Evolutionary conservation across 2,329 filamentous ascomycete species (phyloP).

Genomic region (Monilinia aucupariae): DNA sequence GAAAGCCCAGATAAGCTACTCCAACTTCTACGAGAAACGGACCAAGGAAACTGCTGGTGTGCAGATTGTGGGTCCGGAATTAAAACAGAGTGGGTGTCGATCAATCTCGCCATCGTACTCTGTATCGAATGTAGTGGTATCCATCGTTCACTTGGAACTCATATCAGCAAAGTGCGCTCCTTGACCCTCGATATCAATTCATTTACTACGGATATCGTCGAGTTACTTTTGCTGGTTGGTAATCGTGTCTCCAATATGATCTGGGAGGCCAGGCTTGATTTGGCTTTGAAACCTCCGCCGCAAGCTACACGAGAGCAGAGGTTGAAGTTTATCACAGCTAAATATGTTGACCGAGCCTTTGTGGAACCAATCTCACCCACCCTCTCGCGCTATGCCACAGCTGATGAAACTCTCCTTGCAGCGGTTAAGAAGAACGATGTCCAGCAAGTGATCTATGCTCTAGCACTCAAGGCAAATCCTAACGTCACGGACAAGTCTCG

Average conservation of each 20-base stretch:
- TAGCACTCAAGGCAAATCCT: slow-evolving; percentile 80
- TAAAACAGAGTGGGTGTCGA: slow-evolving; percentile 98
- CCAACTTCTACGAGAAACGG: slow-evolving; percentile 79
- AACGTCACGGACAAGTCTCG: slow-evolving; percentile 82
- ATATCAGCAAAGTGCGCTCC: slow-evolving; percentile 95
- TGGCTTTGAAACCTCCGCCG: slow-evolving; percentile 62
- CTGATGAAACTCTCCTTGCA: slow-evolving; percentile 84
- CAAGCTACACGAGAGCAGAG: slow-evolving; percentile 83
- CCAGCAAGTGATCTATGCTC: slow-evolving; percentile 82
- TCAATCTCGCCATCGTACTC: slow-evolving; percentile 91
- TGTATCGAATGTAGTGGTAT: slow-evolving; percentile 99
- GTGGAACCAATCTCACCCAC: slow-evolving; percentile 73
- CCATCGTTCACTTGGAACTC: slow-evolving; percentile 89
- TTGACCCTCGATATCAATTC: slow-evolving; percentile 92
- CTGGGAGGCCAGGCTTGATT: slow-evolving; percentile 84
- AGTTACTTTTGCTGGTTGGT: slow-evolving; percentile 83
- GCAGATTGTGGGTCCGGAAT: slow-evolving; percentile 87
- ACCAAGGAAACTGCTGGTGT: slow-evolving; percentile 89
- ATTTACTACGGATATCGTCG: slow-evolving; percentile 95
- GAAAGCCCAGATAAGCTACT: slow-evolving; percentile 82
- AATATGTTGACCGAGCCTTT: slow-evolving; percentile 81
- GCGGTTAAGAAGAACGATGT: slow-evolving; percentile 97
- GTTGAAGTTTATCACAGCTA: slow-evolving; percentile 89
- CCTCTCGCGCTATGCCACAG: slow-evolving; percentile 67
- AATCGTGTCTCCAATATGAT: slow-evolving; percentile 95